Evolutionary conservation across 768 basidiomycete genomes (phyloP), one percentile per base, ranked within the genome.

Genomic region (Erythrobasidium yunnanense): DNA sequence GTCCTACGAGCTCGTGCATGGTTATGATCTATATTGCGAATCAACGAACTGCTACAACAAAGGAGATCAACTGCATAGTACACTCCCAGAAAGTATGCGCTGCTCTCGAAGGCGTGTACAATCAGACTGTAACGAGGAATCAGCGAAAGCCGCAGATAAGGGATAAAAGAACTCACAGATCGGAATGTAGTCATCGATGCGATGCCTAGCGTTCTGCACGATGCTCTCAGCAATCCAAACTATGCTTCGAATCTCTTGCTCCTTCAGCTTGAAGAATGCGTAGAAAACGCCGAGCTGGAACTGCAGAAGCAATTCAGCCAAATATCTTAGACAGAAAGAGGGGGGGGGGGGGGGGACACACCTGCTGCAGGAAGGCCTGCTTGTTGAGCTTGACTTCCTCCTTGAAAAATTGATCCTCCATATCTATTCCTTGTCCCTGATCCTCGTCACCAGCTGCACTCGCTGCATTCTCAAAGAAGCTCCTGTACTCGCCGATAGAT

Each of bases 391-490:
- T 84, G 25, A 96, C 92, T 76, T 99, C 95, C 73, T 84, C 65
- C 49, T 76, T 82, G 82, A 97, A 97, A 81, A 99, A 99, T 71
- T 84, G 83, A 75, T 95, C 90, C 78, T 99, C 95, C 46, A 99
- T 80, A 80, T 79, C 57, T 78, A 81, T 62, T 72, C 73, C 71
- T 78, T 62, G 63, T 18, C 76, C 78, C 32, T 70, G 74, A 13
- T 53, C 67, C 25, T 72, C 74, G n/a, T 73, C 75, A 11, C 55
- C 51, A 20, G 55, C 66, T 42, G 82, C 81, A 67, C 86, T 83
- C 7, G 17, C 23, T 5, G 42, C 49, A 2, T 5, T 25, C 20
- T 63, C 60, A 76, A 97, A 93, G 81, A 99, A 97, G 1, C 83
- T 77, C 42, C 87, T 84, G 78, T 96, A 99, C 75, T 97, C 93